phyloP scores from a whole-genome alignment of 2,329 filamentous ascomycete species.

The Lasiodiplodia sp. region DNA sequence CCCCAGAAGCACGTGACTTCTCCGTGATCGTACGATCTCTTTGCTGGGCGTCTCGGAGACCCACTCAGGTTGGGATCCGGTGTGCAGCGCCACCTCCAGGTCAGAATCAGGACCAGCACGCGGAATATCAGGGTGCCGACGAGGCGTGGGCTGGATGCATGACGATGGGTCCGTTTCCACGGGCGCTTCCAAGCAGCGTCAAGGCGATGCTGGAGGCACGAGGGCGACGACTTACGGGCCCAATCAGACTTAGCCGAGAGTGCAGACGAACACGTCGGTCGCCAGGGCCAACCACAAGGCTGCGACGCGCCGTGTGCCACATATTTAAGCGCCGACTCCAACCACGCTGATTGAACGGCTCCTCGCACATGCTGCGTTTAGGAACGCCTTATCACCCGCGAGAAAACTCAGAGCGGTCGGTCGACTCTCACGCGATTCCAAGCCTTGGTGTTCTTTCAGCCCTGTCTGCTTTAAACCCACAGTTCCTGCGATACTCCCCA shows the following conservation, averaged over 20 bases:
- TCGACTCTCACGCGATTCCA: constrained; percentile 6
- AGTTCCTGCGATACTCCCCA: neutral
- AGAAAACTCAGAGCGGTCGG: neutral
- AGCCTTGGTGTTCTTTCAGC: constrained; percentile 1
- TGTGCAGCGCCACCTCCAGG: neutral
- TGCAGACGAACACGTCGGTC: neutral
- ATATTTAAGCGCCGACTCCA: constrained; percentile 12
- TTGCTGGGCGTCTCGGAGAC: neutral
- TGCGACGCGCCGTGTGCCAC: constrained; percentile 9
- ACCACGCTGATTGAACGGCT: constrained; percentile 9
- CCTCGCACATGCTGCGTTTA: constrained; percentile 11
- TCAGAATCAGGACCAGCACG: neutral
- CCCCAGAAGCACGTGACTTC: neutral
- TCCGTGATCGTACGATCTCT: constrained; percentile 10
- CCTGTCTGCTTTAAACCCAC: neutral
- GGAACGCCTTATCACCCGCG: constrained; percentile 7
- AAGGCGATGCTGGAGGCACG: neutral
- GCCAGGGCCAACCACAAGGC: constrained; percentile 9
- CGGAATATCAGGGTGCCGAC: neutral
- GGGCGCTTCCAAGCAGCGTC: neutral
- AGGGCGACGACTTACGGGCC: neutral
- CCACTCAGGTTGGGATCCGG: neutral
- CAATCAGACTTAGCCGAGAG: neutral
- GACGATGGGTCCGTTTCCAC: neutral
- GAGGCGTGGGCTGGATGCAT: neutral